phyloP scores from a whole-genome alignment of 2,329 filamentous ascomycete genomes.

The Phaeophleospora eucalypticola region DNA sequence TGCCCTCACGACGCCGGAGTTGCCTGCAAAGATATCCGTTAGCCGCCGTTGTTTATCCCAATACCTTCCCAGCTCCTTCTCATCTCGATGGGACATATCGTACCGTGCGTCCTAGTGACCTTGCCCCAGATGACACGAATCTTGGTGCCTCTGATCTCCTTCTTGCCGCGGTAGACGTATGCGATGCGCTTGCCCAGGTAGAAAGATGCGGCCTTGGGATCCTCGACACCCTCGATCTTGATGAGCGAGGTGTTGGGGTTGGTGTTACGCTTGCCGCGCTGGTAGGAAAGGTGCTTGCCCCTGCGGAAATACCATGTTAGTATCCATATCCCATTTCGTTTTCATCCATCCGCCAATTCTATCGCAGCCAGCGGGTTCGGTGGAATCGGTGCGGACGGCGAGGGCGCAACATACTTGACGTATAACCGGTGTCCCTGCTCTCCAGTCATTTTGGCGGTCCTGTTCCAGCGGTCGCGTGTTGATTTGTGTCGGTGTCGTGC shows the following conservation, averaged over 20 bases:
- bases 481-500: background rate
- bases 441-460: conserved; percentile 13
- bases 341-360: conserved; percentile 1
- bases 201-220: conserved; percentile 88
- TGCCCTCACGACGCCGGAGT: conserved; percentile 95
- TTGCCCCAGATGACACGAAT: conserved; percentile 99
- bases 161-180: conserved; percentile 95
- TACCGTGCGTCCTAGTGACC: conserved; percentile 93
- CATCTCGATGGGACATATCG: conserved; percentile 17
- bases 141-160: conserved; percentile 95
- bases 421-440: conserved; percentile 32
- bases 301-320: conserved; percentile 43
- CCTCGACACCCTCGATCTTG: conserved; percentile 97
- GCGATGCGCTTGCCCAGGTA: conserved; percentile 99
- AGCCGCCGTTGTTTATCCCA: conserved; percentile 12
- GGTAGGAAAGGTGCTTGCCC: conserved; percentile 98
- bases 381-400: conserved; percentile 3
- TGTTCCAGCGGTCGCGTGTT: conserved; percentile 6
- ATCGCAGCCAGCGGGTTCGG: background rate
- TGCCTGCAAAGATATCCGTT: conserved; percentile 56
- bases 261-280: conserved; percentile 88
- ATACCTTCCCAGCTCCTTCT: background rate
- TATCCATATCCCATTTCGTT: background rate
- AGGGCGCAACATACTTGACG: conserved; percentile 29
- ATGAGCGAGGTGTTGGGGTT: conserved; percentile 79